Base-by-base conservation (phyloP, 169 alveolate species). In the Haemoproteus tartakovskyi region DNA sequence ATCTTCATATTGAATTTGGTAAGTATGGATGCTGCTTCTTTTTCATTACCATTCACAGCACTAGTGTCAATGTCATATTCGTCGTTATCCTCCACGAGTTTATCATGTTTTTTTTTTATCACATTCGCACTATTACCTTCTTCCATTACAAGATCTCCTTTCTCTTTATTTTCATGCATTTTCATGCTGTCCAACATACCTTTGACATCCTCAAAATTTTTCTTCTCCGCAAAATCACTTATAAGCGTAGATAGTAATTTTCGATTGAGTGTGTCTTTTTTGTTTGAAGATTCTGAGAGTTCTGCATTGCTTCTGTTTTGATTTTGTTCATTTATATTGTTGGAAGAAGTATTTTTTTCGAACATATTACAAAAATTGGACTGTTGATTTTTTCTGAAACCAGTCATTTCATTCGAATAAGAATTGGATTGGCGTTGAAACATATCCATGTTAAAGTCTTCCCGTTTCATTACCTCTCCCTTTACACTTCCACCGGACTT, bases 41-140 rank as follows among this genome's bases (percentile, higher is more conserved):
- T 78, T 45, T 74, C 84, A 3, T 57, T 0, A 22, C 78, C 62
- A 12, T 56, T 83, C 18, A 38, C 46, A 2, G 48, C 78, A 22
- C 36, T 50, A 24, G 45, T 29, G 43, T 63, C 89, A 27, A 67
- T 47, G 16, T 40, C 80, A 18, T 63, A 54, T 4, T 82, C 89
- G 50, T 62, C 85, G 11, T 63, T 45, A 22, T 43, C 79, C n/a
- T 63, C 80, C 0, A 36, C 79, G 19, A 38, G 29, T 8, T 38
- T 80, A 1, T 43, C 51, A 27, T 50, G 74, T 38, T 78, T 59
- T 24, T 64, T 82, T 52, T 86, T 86, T 24, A 79, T 38, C 3
- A 6, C 9, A 21, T 5, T 5, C 9, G 9, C 5, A 9, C 9
- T 46, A 46, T 46, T 46, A 6, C 9, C 6, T 11, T 24, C 43